A percentile compares a stretch with the other conserved stretches of the same genome.
phyloP scores from a whole-genome alignment of 2,329 filamentous ascomycete species.

The Phaeophleospora eucalypticola region DNA sequence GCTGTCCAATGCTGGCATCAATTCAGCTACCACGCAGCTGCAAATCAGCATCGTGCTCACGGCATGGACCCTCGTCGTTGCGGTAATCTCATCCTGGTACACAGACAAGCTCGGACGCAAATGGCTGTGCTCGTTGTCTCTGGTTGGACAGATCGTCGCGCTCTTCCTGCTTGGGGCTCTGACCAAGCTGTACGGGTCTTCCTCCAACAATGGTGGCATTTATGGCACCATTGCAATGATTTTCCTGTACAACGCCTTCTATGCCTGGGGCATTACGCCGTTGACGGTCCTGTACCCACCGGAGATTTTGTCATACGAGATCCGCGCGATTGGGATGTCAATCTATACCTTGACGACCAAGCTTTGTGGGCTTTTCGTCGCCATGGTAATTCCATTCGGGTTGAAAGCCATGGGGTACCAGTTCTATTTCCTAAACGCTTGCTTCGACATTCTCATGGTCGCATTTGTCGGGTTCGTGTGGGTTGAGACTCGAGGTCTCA shows the following conservation, averaged over 20 bases:
- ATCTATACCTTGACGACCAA: conserved; percentile 4
- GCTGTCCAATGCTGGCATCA: conserved; percentile 3
- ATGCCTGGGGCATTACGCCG: conserved; percentile 4
- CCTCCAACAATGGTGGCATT: conserved; percentile 1
- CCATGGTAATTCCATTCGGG: conserved; percentile 3
- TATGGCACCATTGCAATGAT: conserved; percentile 5
- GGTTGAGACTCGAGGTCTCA: conserved; percentile 30
- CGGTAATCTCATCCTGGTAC: conserved; percentile 1
- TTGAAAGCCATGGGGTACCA: conserved; percentile 2
- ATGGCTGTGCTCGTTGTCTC: neutral
- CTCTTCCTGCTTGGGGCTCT: conserved; percentile 5
- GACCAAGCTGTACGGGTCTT: conserved; percentile 2
- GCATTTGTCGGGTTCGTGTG: conserved; percentile 1
- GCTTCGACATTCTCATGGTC: conserved; percentile 3
- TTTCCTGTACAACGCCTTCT: conserved; percentile 3
- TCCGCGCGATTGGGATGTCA: conserved; percentile 5
- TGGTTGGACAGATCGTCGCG: neutral
- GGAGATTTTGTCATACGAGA: conserved; percentile 3
- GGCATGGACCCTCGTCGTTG: conserved; percentile 1
- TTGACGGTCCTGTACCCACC: conserved; percentile 3
- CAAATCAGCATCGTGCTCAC: conserved; percentile 5
- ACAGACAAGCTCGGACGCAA: conserved; percentile 5
- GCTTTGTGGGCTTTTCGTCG: conserved; percentile 5
- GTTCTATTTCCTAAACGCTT: conserved; percentile 6
- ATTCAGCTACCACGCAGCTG: conserved; percentile 1